phyloP scores from a whole-genome alignment of 2,329 filamentous ascomycete species.

The Cryoendolithus antarcticus region DNA sequence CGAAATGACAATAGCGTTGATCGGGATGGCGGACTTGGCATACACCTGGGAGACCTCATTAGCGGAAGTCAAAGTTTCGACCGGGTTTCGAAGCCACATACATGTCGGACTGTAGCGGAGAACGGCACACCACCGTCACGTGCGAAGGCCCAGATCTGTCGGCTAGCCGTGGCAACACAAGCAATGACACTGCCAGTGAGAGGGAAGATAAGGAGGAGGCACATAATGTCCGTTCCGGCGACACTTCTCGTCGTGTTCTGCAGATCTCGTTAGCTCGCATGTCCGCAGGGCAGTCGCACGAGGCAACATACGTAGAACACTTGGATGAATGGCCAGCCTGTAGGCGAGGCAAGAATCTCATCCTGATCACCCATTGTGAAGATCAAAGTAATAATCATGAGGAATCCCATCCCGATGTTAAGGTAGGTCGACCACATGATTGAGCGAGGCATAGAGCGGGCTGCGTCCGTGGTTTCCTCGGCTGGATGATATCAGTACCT shows the following conservation, averaged over 20 bases:
- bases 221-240: slow-evolving; percentile 17
- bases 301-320: slow-evolving; percentile 19
- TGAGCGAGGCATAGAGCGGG: slow-evolving; percentile 12
- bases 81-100: slow-evolving; percentile 4
- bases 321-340: slow-evolving; percentile 22
- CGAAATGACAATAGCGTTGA: slow-evolving; percentile 24
- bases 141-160: slow-evolving; percentile 27
- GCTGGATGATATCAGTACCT: slow-evolving; percentile 7
- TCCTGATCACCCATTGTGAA: slow-evolving; percentile 12
- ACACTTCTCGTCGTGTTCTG: slow-evolving; percentile 19
- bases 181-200: slow-evolving; percentile 15
- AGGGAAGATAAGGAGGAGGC: slow-evolving; percentile 14
- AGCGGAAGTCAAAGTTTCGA: neutral
- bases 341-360: slow-evolving; percentile 7
- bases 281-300: no score
- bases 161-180: slow-evolving; percentile 23
- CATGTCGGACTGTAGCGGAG: slow-evolving; percentile 15
- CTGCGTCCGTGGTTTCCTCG: slow-evolving; percentile 13
- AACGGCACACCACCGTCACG: slow-evolving; percentile 24
- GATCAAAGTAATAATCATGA: slow-evolving; percentile 10
- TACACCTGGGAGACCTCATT: slow-evolving; percentile 23
- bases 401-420: slow-evolving; percentile 8
- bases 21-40: slow-evolving; percentile 16
- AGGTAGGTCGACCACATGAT: slow-evolving; percentile 10
- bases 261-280: no score